Percentiles rank a stretch among this genome's conserved stretches.
These are phyloP conservation scores for Trypanosoma boissoni DNA, from an alignment of 208 protist species.

Conservation along the genomic window DNA sequence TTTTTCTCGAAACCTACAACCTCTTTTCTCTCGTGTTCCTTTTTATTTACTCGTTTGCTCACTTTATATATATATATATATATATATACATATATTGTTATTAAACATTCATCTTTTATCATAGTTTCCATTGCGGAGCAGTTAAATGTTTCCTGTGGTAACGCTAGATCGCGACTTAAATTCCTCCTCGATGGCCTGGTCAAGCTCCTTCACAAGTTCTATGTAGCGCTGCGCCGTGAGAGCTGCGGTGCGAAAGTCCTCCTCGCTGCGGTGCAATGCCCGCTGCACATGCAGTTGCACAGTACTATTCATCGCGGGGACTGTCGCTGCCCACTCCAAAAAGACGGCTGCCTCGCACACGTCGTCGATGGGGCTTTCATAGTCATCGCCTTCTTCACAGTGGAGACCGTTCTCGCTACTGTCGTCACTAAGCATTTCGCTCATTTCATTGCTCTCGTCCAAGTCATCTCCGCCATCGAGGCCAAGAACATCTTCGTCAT, in stretches of 20 bases:
- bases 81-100: not conserved
- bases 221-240: slow-evolving; percentile 49
- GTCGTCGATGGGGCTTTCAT: slow-evolving; percentile 85
- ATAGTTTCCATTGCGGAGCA: not conserved
- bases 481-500: slow-evolving; percentile 33
- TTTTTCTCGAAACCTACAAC: no score
- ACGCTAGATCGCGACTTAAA: slow-evolving; percentile 32
- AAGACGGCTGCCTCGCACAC: slow-evolving; percentile 80
- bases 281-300: slow-evolving; percentile 18
- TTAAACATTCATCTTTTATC: not conserved
- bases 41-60: not conserved
- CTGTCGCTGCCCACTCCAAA: slow-evolving; percentile 20
- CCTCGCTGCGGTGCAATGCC: slow-evolving; percentile 27
- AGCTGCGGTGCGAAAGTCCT: slow-evolving; percentile 40
- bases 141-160: not conserved
- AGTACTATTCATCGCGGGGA: not conserved
- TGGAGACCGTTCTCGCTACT: slow-evolving; percentile 19
- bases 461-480: slow-evolving; percentile 35
- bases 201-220: slow-evolving; percentile 44
- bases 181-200: slow-evolving; percentile 51
- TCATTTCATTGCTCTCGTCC: slow-evolving; percentile 11
- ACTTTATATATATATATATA: not conserved
- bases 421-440: not conserved
- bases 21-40: no score
- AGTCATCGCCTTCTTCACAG: slow-evolving; percentile 79